These are phyloP conservation scores for Cladophialophora psammophila DNA, from an alignment of 2,329 filamentous ascomycete species.

Conservation along the genomic window DNA sequence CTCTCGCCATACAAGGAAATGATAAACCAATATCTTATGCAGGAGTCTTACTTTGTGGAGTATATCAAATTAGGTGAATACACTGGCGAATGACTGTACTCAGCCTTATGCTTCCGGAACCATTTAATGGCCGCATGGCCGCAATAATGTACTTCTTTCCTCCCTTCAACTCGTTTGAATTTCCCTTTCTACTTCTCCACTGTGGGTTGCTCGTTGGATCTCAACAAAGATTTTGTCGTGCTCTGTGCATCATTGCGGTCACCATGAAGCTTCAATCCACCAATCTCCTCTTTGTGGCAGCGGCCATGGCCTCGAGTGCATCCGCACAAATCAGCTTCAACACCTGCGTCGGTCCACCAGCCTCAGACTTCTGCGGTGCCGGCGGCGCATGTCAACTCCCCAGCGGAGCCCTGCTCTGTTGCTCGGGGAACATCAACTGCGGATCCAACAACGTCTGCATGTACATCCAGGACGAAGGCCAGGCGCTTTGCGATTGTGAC, in stretches of 20 bases:
- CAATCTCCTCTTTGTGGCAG: not conserved
- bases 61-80: not conserved
- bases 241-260: too few relatives aligned
- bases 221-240: too few relatives aligned
- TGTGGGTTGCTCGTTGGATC: too few relatives aligned
- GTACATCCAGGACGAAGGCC: not conserved
- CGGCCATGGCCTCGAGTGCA: not conserved
- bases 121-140: not conserved
- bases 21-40: not conserved
- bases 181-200: too few relatives aligned
- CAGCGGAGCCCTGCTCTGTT: not conserved
- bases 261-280: not conserved
- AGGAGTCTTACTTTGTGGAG: not conserved
- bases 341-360: not conserved
- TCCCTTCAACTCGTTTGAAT: too few relatives aligned
- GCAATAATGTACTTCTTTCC: too few relatives aligned
- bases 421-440: not conserved
- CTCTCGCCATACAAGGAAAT: not conserved
- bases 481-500: not conserved
- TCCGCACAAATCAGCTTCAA: not conserved
- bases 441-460: not conserved
- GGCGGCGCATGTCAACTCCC: not conserved
- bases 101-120: not conserved
- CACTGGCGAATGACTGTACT: not conserved
- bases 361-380: not conserved